Conservation (phyloP, 2,329 filamentous ascomycete genomes). For the Aphanocladium album region DNA sequence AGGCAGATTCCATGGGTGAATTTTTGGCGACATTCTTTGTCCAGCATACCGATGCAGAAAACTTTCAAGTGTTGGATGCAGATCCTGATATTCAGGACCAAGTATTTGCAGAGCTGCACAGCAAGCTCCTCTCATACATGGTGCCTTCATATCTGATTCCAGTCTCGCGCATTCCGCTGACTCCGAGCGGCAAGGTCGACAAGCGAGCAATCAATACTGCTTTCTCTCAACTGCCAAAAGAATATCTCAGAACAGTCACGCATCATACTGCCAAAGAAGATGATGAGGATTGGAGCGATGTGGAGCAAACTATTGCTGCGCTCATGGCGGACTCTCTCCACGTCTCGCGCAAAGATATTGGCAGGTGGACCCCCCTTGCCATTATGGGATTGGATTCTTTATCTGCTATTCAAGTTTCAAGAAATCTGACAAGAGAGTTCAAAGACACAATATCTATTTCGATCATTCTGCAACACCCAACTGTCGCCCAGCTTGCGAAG, state of each 20-base stretch:
- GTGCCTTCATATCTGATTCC: constrained; percentile 70
- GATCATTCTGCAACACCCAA: constrained; percentile 62
- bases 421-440: constrained; percentile 43
- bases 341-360: constrained; percentile 42
- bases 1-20: constrained; percentile 33
- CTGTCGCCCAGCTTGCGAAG: constrained; percentile 55
- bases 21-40: constrained; percentile 69
- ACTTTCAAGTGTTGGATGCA: constrained; percentile 35
- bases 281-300: constrained; percentile 42
- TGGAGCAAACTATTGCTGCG: constrained; percentile 52
- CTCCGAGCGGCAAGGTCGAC: constrained; percentile 70
- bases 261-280: constrained; percentile 23
- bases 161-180: constrained; percentile 64
- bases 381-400: constrained; percentile 80
- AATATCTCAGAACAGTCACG: constrained; percentile 37
- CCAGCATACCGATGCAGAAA: constrained; percentile 24
- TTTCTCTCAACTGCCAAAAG: constrained; percentile 42
- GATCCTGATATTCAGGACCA: constrained; percentile 30
- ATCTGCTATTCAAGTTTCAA: constrained; percentile 67
- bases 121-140: constrained; percentile 69
- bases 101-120: constrained; percentile 51
- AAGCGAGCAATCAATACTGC: constrained; percentile 44
- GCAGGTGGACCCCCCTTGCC: constrained; percentile 66
- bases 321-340: constrained; percentile 48
- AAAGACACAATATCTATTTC: constrained; percentile 58